A percentile compares a stretch with the other conserved stretches of the same genome.
Conservation (phyloP, 495 filamentous ascomycete species). For the Lepraria neglecta region DNA sequence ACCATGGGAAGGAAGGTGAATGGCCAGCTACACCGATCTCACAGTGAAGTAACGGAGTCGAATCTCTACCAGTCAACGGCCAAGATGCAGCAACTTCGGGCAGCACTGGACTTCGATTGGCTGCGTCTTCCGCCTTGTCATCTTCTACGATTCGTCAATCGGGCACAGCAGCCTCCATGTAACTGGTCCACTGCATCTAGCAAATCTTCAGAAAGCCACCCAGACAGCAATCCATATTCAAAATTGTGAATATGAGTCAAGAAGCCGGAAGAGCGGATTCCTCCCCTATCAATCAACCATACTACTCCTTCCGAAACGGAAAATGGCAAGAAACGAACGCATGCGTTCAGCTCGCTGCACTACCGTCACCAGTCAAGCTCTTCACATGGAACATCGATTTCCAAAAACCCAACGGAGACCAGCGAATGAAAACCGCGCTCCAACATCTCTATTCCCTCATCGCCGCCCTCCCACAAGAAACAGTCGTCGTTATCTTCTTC, state of each 20-base stretch:
- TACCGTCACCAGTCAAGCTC: slow-evolving; percentile 8
- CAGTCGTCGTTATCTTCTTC: slow-evolving; percentile 41
- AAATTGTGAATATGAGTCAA: too few species aligned
- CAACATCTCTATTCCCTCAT: slow-evolving; percentile 35
- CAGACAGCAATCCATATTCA: not conserved
- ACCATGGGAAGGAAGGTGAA: not conserved
- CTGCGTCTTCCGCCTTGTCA: too few species aligned
- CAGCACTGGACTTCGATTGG: too few species aligned
- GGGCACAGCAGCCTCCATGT: too few species aligned
- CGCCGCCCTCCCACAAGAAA: slow-evolving; percentile 5
- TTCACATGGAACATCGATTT: slow-evolving; percentile 50
- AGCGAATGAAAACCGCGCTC: slow-evolving; percentile 42
- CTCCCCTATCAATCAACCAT: not conserved
- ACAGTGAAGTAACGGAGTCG: too few species aligned
- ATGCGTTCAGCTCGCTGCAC: not conserved
- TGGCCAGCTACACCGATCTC: not conserved
- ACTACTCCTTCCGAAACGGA: not conserved
- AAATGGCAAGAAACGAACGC: not conserved
- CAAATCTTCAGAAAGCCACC: not conserved
- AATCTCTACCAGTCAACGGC: too few species aligned
- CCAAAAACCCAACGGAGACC: slow-evolving; percentile 32
- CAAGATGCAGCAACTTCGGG: too few species aligned
- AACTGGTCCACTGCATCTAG: too few species aligned
- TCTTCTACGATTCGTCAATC: too few species aligned
- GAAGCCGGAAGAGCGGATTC: not conserved